Evolutionary conservation across 805 yeast genomes (phyloP), one percentile per base, ranked within the genome.

Genomic region (Starmerella lactis-condensi): DNA sequence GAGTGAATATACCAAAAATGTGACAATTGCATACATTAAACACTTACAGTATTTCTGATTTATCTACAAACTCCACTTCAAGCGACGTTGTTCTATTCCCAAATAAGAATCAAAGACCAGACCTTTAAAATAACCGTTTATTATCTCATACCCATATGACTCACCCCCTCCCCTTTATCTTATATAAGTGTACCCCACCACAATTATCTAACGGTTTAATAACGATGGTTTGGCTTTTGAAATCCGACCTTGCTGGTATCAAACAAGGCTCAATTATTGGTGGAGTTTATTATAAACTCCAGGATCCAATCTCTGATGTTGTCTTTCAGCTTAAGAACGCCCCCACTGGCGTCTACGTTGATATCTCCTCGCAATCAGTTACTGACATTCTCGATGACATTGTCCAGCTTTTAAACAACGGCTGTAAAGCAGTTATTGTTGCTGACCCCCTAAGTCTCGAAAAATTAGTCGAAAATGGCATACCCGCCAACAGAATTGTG

Each of bases 351-450:
- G 30, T 34, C 14, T 29, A 27, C 13, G 16, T 37, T 6, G 35
- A 21, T 8, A 19, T 24, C 5, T 28, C 4, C 18, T 11, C 9
- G 12, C 26, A 22, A 6, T 24, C 24, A 7, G 30, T 29, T 9
- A 6, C 22, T 6, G 11, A 34, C 22, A 50, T 56, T 17, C 57
- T 60, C 24, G 75, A 72, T 35, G 50, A 48, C 12, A 46, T 60
- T 13, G 56, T 72, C 24, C 64, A 57, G 6, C 47, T 75, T 23
- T 59, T 77, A 35, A 75, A 77, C 45, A 58, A 57, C 30, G 89
- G 89, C 28, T 65, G 72, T 10, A 46, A 53, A 17, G 56, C 60
- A 13, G 44, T 74, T 4, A 16, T 39, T 6, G 54, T 69, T 33
- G 60, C 64, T 17, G 30, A 51, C 4, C 44, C 38, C 6, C 30